These are phyloP conservation scores for Rhytidiadelphus loreus DNA, from an alignment of 225 moss, liverwort and hornwort species.

Conservation along the genomic window DNA sequence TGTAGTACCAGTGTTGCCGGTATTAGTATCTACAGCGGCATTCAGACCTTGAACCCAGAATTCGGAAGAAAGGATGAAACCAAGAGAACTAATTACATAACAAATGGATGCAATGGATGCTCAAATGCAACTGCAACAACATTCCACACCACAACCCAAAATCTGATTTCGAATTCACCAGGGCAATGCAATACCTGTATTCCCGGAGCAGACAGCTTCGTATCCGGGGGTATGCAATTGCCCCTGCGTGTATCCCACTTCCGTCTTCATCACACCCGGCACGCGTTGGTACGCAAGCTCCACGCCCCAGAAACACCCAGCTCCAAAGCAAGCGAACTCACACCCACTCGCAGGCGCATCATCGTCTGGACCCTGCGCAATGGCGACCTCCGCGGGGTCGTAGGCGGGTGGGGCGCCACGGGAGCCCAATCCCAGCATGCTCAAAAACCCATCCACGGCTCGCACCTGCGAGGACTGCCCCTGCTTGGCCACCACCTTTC, in stretches of 20 bases:
- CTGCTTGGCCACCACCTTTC: neutral
- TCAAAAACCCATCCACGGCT: constrained; percentile 18
- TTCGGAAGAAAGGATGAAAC: neutral
- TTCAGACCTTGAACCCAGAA: neutral
- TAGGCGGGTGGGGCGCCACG: neutral
- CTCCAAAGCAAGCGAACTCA: constrained; percentile 13
- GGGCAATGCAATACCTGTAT: neutral
- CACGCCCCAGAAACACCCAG: constrained; percentile 21
- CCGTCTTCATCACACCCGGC: constrained; percentile 8
- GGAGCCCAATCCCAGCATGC: constrained; percentile 5
- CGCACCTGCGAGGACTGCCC: neutral
- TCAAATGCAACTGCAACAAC: neutral
- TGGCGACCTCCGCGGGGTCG: constrained; percentile 1
- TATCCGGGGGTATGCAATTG: constrained; percentile 34
- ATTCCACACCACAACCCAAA: too few species aligned
- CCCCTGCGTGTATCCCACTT: constrained; percentile 31
- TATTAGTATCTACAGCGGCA: neutral
- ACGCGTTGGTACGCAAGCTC: constrained; percentile 14
- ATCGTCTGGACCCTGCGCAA: constrained; percentile 7
- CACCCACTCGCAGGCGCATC: neutral
- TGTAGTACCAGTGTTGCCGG: neutral
- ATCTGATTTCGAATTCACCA: neutral
- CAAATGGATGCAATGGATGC: neutral
- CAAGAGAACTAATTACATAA: neutral
- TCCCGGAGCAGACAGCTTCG: constrained; percentile 4